phyloP scores from a whole-genome alignment of 2,329 filamentous ascomycete genomes.

The Verticillium dahliae region DNA sequence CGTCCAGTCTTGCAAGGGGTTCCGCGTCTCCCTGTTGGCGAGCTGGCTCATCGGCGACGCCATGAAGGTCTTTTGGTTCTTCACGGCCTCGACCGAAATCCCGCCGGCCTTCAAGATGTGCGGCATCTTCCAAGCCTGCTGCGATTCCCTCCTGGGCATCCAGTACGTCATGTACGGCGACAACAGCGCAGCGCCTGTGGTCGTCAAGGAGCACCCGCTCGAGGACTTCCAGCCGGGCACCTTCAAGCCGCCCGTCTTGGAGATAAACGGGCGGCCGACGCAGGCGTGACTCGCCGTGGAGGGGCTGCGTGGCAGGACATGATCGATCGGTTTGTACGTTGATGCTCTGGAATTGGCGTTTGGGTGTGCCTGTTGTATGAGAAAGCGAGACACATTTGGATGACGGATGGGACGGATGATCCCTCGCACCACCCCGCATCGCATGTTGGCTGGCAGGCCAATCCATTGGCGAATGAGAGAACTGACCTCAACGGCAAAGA shows the following conservation, averaged over 20 bases:
- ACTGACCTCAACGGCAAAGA: neutral
- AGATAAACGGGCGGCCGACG: slow-evolving; percentile 27
- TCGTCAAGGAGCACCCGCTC: slow-evolving; percentile 31
- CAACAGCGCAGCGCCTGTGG: slow-evolving; percentile 8
- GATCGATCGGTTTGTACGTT: neutral
- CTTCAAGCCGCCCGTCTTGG: slow-evolving; percentile 22
- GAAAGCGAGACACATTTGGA: neutral
- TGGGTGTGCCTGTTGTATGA: neutral
- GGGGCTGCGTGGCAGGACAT: neutral
- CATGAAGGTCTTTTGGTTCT: slow-evolving; percentile 87
- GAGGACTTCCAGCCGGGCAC: slow-evolving; percentile 21
- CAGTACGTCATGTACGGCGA: slow-evolving; percentile 69
- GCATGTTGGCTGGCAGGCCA: neutral
- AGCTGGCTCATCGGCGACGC: slow-evolving; percentile 76
- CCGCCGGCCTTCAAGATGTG: slow-evolving; percentile 77
- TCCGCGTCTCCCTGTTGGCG: slow-evolving; percentile 66
- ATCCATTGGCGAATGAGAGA: neutral
- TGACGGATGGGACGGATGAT: neutral
- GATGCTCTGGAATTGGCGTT: neutral
- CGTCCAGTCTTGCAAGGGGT: slow-evolving; percentile 66
- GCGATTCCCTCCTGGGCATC: slow-evolving; percentile 66
- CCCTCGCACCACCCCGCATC: neutral
- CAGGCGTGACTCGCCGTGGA: slow-evolving; percentile 25
- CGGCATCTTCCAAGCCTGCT: slow-evolving; percentile 72
- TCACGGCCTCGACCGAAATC: slow-evolving; percentile 62